phyloP scores from a whole-genome alignment of 306 rosid genomes.

The Canavalia gladiata region DNA sequence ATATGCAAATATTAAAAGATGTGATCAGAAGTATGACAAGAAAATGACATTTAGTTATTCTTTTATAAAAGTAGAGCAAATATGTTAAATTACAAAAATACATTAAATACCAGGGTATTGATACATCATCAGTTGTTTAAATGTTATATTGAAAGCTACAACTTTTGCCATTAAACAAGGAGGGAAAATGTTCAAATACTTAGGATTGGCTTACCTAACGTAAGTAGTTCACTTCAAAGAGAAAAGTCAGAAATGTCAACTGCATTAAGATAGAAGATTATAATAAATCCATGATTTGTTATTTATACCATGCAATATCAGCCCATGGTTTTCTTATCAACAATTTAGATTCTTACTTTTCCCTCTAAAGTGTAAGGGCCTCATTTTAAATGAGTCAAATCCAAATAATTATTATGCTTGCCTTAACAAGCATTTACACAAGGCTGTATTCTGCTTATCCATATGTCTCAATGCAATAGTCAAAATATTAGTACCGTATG shows the following conservation, averaged over 20 bases:
- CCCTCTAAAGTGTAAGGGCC: background rate
- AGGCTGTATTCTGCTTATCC: background rate
- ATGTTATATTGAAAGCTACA: conserved; percentile 13
- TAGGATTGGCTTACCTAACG: background rate
- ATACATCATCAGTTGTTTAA: conserved; percentile 14
- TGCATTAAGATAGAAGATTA: background rate
- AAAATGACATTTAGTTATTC: background rate
- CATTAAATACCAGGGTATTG: background rate
- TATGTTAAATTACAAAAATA: background rate
- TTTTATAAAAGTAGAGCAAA: background rate
- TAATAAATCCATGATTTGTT: background rate
- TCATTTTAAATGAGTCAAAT: background rate
- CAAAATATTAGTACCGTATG: background rate
- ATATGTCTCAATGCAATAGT: conserved; percentile 4
- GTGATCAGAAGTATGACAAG: conserved; percentile 5
- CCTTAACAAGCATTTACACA: background rate
- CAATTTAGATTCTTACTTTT: too few species aligned
- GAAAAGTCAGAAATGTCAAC: background rate
- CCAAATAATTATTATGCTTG: background rate
- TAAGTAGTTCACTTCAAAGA: too few species aligned
- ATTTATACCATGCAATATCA: background rate
- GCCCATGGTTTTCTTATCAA: background rate
- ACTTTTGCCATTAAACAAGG: conserved; percentile 6
- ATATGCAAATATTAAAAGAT: background rate
- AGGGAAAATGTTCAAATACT: background rate